Percentiles rank a stretch among this genome's conserved stretches.
These are phyloP conservation scores for Paraglomus occultum DNA, from an alignment of 192 early-diverging fungal genomes.

Conservation along the genomic window DNA sequence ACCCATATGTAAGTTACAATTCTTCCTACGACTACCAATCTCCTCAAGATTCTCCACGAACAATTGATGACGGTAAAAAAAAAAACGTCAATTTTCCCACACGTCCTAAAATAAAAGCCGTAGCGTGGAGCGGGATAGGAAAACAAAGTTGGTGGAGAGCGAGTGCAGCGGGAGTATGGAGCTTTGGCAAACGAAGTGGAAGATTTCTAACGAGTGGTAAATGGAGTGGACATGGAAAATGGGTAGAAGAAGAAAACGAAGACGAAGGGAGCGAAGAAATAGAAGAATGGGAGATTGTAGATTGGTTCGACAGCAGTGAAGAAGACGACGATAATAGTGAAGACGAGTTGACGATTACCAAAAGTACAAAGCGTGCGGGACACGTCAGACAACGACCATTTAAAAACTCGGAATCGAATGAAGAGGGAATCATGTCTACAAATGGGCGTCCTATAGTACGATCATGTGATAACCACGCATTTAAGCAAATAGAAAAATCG, in stretches of 20 bases:
- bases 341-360: conserved; percentile 6
- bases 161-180: conserved; percentile 1
- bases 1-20: too few relatives aligned
- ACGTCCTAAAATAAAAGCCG: conserved; percentile 24
- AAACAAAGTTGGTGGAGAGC: not conserved
- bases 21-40: not conserved
- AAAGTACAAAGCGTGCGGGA: conserved; percentile 23
- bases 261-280: conserved; percentile 20
- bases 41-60: not conserved
- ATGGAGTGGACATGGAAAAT: not conserved
- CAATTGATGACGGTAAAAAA: conserved; percentile 26
- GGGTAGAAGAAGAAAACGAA: conserved; percentile 19
- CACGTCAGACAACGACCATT: not conserved
- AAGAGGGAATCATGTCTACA: too few relatives aligned
- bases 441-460: too few relatives aligned
- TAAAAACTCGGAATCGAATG: too few relatives aligned
- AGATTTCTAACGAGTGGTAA: not conserved
- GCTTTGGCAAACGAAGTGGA: not conserved
- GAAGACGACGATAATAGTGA: conserved; percentile 15
- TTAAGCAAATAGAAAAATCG: too few relatives aligned
- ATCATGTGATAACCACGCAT: too few relatives aligned
- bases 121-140: conserved; percentile 19
- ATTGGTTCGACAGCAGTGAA: conserved; percentile 8
- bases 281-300: conserved; percentile 30
- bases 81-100: conserved; percentile 33